A percentile compares a stretch with the other conserved stretches of the same genome.
These are phyloP conservation scores for Hebeloma cylindrosporum DNA, from an alignment of 768 basidiomycete species.

Conservation along the genomic window DNA sequence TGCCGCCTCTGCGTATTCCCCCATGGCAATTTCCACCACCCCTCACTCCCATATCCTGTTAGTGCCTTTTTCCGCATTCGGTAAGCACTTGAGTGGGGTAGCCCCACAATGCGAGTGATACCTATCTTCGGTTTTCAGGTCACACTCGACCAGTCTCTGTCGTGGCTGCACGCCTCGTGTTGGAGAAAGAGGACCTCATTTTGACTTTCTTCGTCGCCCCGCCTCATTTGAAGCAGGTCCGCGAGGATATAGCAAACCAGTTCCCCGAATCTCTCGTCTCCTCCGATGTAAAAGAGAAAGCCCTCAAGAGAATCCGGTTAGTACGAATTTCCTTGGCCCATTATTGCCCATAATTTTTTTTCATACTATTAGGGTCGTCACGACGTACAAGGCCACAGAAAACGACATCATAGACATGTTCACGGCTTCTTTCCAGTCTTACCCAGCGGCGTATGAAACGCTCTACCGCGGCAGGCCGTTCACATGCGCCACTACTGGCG, in stretches of 20 bases:
- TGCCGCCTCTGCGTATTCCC: too few species aligned
- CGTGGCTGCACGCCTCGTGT: conserved; percentile 9
- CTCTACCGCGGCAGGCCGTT: conserved; percentile 8
- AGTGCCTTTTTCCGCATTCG: too few species aligned
- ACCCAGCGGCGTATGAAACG: conserved; percentile 5
- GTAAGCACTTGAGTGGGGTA: too few species aligned
- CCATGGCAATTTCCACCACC: too few species aligned
- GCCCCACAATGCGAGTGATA: too few species aligned
- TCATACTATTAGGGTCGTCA: neutral
- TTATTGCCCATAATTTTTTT: neutral
- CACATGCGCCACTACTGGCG: conserved; percentile 11
- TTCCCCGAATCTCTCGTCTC: neutral
- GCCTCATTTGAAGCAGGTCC: conserved; percentile 4
- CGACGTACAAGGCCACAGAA: neutral
- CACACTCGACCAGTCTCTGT: conserved; percentile 12
- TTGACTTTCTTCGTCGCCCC: conserved; percentile 9
- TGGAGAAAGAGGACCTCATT: conserved; percentile 8
- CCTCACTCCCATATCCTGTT: too few species aligned
- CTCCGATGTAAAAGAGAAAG: neutral
- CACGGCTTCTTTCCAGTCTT: neutral
- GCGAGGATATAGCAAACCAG: conserved; percentile 8
- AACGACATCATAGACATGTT: neutral
- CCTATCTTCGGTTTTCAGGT: conserved; percentile 5
- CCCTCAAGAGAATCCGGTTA: neutral
- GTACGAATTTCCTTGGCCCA: neutral